phyloP scores from a whole-genome alignment of 768 basidiomycete species.

The Dacryopinax primogenitus region DNA sequence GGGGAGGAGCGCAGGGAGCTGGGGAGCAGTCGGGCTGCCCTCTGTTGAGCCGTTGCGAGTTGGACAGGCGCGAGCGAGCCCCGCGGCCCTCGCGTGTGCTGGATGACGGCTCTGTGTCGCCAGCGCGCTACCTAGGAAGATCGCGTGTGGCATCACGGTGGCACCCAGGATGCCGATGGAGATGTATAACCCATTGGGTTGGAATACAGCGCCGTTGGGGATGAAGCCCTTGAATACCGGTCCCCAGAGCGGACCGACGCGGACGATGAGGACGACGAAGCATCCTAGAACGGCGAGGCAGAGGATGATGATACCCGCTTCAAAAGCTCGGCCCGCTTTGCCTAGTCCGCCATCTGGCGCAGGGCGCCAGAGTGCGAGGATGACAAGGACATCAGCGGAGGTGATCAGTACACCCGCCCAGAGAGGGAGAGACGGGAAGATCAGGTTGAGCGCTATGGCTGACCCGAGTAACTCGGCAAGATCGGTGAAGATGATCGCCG shows the following conservation, averaged over 20 bases:
- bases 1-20: slow-evolving; percentile 10
- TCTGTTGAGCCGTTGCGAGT: too few species aligned
- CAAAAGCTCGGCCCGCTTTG: background rate
- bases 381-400: slow-evolving; percentile 50
- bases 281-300: slow-evolving; percentile 57
- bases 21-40: too few species aligned
- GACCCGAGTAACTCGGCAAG: slow-evolving; percentile 70
- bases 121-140: slow-evolving; percentile 79
- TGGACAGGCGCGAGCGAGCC: background rate
- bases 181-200: slow-evolving; percentile 47
- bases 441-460: slow-evolving; percentile 65
- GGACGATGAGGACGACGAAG: slow-evolving; percentile 64
- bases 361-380: slow-evolving; percentile 45
- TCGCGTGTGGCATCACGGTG: slow-evolving; percentile 85
- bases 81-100: background rate
- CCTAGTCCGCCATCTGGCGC: background rate
- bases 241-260: slow-evolving; percentile 56
- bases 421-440: slow-evolving; percentile 54
- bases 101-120: slow-evolving; percentile 59
- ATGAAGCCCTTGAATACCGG: slow-evolving; percentile 62
- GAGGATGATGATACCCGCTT: slow-evolving; percentile 17
- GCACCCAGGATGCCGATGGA: slow-evolving; percentile 67
- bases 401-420: slow-evolving; percentile 64
- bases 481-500: slow-evolving; percentile 66
- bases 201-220: slow-evolving; percentile 52